Base-by-base conservation (phyloP, 2,329 filamentous ascomycete genomes). In the Ophiocordyceps robertsii region DNA sequence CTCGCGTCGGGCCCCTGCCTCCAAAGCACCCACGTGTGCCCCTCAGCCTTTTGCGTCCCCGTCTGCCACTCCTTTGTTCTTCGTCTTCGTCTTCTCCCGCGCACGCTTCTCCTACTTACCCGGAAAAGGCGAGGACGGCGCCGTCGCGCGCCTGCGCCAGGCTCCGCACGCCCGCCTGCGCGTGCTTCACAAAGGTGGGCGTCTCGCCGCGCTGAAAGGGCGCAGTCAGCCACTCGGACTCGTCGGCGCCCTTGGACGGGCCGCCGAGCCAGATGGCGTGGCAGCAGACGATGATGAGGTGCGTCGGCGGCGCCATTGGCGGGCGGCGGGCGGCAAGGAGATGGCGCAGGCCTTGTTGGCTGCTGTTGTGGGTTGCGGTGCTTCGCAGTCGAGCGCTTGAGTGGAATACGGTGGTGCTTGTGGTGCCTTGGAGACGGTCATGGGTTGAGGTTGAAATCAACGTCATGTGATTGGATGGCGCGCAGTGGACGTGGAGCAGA, bases 221-320 rank as follows among this genome's bases (percentile, higher is more conserved):
- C 41, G 85, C 80, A 14, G 94, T 80, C 29, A 87, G 68, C 80
- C 81, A 85, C 56, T 84, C 77, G 6, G 63, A 47, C 54, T 82
- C 77, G 45, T 72, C 63, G 17, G 56, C 47, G 30, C 78, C 78
- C 1, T 61, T 59, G 2, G 62, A 60, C 2, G 69, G 65, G 0
- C 78, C 77, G 24, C 79, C 79, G 13, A 69, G 62, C 70, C 83
- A 93, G 44, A 90, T 85, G 27, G 78, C 84, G 62, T 94, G 87
- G 58, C 87, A 89, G 66, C 86, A 92, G 40, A 93, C 82, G 39
- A 93, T 65, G 41, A 93, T 75, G 11, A 93, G 70, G 49, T 84
- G 62, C 0, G 47, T 36, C 30, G 45, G 46, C 41, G 44, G 46
- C 42, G 44, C 21, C 45, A 50, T 51, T 17, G 33, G 33, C 9